Base-by-base conservation (phyloP, 164 flowering plant genomes). In the Nelumbo lutea region DNA sequence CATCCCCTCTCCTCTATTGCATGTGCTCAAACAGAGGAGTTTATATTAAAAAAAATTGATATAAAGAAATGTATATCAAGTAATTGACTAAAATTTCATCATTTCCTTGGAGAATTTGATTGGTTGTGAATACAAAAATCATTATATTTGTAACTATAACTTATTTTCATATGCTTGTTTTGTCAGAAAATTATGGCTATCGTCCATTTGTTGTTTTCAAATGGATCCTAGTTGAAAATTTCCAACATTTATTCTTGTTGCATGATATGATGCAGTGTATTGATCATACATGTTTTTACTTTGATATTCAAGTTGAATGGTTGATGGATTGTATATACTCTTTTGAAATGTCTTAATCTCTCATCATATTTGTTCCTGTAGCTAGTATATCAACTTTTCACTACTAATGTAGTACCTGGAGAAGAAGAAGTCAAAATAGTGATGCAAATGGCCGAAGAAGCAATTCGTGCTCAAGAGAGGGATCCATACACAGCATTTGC, bases 371-470 rank as follows among this genome's bases (percentile, higher is more conserved):
- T n/a, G 46, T 9, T 27, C 14, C 39, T 72, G 78, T 86, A 94
- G 98, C 96, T 94, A 79, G 88, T 94, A 40, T 94, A 94, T 81
- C 98, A 91, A 76, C 85, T 94, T 42, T 91, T 94, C 72, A 87
- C 89, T 45, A 90, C 96, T 52, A 80, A 82, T 61, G 87, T 90
- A 47, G 79, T 74, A 73, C 97, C 97, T 46, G 85, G 87, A 73
- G 97, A 87, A 72, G 96, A 92, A 73, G 95, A 94, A 72, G 91
- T 94, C 55, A 87, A 85, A 77, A 80, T 88, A 69, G 97, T 91
- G 70, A 91, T 91, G 96, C 95, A 94, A 80, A 94, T 94, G 98
- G 86, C 96, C 2, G 89, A 91, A 83, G 98, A 90, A 83, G 85
- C 88, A 41, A 85, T 94, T 57, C 87, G 77, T 79, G 97, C 98